A percentile compares a stretch with the other conserved stretches of the same genome.
Conservation (phyloP, 129 eudicot genomes). For the Cynara cardunculus region DNA sequence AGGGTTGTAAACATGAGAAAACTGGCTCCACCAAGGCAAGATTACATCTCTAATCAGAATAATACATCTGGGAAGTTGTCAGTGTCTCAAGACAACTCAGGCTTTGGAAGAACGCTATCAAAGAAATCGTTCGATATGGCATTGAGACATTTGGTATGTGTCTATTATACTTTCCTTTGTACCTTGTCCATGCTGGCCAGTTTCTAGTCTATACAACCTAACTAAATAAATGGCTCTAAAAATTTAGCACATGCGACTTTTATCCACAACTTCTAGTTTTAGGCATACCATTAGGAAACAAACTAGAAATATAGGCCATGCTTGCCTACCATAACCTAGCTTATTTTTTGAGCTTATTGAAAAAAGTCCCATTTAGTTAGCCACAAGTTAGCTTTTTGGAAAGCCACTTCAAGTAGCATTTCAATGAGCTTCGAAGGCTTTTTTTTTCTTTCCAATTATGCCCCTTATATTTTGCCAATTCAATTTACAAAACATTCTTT, state of each 20-base stretch:
- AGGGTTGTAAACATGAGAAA: constrained; percentile 94
- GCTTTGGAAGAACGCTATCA: constrained; percentile 88
- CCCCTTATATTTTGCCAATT: background rate
- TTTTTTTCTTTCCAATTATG: background rate
- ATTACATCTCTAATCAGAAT: constrained; percentile 29
- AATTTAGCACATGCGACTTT: background rate
- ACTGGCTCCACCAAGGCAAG: constrained; percentile 81
- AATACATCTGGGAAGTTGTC: constrained; percentile 46
- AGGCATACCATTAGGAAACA: constrained; percentile 7
- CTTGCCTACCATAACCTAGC: background rate
- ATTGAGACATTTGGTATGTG: constrained; percentile 81
- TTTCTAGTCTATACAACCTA: background rate
- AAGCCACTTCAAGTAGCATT: background rate
- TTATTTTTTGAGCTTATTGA: background rate
- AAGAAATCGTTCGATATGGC: constrained; percentile 92
- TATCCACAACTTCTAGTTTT: background rate
- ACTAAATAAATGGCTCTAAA: background rate
- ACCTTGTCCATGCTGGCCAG: background rate
- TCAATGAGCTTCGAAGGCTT: background rate
- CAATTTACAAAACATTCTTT: background rate
- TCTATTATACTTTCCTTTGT: background rate
- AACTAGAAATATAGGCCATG: background rate
- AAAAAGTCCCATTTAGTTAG: background rate
- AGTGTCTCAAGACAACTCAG: constrained; percentile 57
- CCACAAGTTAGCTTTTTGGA: background rate